phyloP scores from a whole-genome alignment of 2,329 filamentous ascomycete species.

The Alternaria novae-zelandiae region DNA sequence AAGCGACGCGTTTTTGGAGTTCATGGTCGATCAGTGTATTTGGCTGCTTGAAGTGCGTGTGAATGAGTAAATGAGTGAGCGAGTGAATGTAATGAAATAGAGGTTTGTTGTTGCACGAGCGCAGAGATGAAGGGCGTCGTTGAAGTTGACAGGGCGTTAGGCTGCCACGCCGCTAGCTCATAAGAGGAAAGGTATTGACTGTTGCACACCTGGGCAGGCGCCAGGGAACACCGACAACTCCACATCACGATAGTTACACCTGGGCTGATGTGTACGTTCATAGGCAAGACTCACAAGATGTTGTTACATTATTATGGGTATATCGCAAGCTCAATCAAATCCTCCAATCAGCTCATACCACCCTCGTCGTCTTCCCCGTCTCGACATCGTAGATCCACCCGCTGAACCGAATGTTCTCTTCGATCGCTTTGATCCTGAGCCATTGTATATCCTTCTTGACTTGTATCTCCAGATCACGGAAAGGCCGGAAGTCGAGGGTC shows the following conservation, averaged over 20 bases:
- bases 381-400: constrained; percentile 83
- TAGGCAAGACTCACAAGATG: background rate
- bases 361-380: constrained; percentile 66
- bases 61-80: background rate
- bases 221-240: background rate
- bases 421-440: constrained; percentile 66
- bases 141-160: background rate
- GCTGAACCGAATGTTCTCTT: constrained; percentile 65
- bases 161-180: background rate
- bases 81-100: background rate
- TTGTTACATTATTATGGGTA: constrained; percentile 11
- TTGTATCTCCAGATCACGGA: constrained; percentile 62
- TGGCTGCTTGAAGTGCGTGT: too few species aligned
- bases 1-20: background rate
- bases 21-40: background rate
- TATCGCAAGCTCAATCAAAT: constrained; percentile 2
- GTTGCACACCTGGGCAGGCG: background rate
- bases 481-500: constrained; percentile 69
- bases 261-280: background rate
- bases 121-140: background rate
- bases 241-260: background rate
- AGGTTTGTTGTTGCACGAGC: background rate
- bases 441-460: constrained; percentile 71
- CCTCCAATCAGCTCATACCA: constrained; percentile 39
- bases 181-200: background rate